Evolutionary conservation across 257 asterid species (phyloP).

Genomic region (Solanum chilense): DNA sequence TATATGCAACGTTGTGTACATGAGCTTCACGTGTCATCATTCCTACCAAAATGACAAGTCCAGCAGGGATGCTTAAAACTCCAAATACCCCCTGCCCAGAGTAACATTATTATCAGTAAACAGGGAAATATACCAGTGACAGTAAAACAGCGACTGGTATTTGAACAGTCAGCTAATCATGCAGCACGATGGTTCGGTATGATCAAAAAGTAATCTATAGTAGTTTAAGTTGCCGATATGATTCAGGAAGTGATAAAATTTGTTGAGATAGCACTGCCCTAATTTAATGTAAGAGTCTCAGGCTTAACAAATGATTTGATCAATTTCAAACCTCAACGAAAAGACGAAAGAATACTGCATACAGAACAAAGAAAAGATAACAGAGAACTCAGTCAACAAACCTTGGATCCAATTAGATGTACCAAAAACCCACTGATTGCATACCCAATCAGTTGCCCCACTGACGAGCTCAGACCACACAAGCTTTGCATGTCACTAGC

Average conservation of each 20-base stretch:
- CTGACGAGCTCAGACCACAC: conserved; percentile 42
- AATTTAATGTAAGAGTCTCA: neutral
- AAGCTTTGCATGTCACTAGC: conserved; percentile 74
- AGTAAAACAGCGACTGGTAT: neutral
- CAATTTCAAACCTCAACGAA: neutral
- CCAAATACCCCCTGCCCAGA: conserved; percentile 46
- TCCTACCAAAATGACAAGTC: conserved; percentile 46
- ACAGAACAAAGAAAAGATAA: neutral
- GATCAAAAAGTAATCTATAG: neutral
- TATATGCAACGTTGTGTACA: neutral
- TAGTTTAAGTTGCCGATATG: neutral
- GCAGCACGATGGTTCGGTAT: neutral
- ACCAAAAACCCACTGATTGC: conserved; percentile 56
- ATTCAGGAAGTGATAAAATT: neutral
- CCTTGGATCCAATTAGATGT: conserved; percentile 61
- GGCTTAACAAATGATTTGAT: neutral
- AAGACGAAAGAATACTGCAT: neutral
- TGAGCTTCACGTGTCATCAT: conserved; percentile 36
- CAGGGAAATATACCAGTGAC: neutral
- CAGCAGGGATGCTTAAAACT: conserved; percentile 50
- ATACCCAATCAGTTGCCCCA: conserved; percentile 59
- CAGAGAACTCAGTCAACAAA: neutral
- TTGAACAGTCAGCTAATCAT: neutral
- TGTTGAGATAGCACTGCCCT: neutral
- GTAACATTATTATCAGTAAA: neutral